Evolutionary conservation across 2,329 filamentous ascomycete species (phyloP).

Genomic region (Neopestalotiopsis sp.): DNA sequence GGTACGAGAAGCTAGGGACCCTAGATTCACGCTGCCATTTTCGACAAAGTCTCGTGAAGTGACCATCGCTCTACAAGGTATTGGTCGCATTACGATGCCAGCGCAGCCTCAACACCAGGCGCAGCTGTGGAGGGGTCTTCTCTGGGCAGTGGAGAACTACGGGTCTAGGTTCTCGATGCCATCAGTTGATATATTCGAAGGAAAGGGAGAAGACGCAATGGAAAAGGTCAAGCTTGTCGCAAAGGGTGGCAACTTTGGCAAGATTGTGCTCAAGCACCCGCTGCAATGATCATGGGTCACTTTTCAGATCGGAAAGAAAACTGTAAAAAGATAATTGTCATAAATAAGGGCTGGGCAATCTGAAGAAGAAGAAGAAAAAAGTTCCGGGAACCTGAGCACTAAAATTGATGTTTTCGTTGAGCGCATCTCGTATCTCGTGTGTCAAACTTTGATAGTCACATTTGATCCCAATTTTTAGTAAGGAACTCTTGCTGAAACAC

Average conservation of each 20-base stretch:
- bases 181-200: conserved; percentile 4
- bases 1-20: background rate
- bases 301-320: too few relatives aligned
- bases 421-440: background rate
- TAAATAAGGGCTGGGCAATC: too few relatives aligned
- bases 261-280: conserved; percentile 14
- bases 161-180: conserved; percentile 4
- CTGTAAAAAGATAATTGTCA: background rate
- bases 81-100: background rate
- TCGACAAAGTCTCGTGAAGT: background rate
- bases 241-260: conserved; percentile 11
- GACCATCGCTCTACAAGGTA: background rate
- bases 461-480: conserved; percentile 20
- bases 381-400: too few relatives aligned
- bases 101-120: conserved; percentile 4
- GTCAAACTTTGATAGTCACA: background rate
- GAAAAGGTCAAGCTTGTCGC: conserved; percentile 2
- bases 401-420: too few relatives aligned
- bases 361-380: too few relatives aligned
- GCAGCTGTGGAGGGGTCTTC: background rate
- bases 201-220: conserved; percentile 7
- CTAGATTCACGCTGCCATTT: background rate
- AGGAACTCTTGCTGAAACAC: conserved; percentile 30
- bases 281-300: background rate
- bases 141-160: conserved; percentile 8